These are phyloP conservation scores for Solanum acaule DNA, from an alignment of 257 asterid species.

Conservation along the genomic window DNA sequence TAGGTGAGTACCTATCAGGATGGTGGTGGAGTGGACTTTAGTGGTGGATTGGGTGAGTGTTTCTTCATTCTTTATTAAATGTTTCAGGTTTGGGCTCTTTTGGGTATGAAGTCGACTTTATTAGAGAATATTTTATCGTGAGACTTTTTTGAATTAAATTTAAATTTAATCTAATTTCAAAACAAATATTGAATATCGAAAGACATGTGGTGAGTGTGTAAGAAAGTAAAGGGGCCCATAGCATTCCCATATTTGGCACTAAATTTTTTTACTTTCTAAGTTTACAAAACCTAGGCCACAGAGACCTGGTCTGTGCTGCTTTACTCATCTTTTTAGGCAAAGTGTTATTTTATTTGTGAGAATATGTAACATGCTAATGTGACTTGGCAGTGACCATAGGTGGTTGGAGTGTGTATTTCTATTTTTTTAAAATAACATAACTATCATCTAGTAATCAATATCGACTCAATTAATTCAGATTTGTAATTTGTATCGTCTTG, in stretches of 20 bases:
- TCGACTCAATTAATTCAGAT: neutral
- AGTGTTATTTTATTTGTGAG: neutral
- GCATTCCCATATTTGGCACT: neutral
- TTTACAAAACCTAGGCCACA: neutral
- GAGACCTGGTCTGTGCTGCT: neutral
- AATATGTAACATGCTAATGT: neutral
- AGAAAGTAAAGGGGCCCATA: neutral
- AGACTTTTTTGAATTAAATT: fast-evolving
- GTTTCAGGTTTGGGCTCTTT: no score
- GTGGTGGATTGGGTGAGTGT: no score
- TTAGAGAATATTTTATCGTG: no score
- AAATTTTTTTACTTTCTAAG: neutral
- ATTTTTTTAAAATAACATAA: neutral
- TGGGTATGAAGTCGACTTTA: fast-evolving
- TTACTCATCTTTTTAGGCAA: neutral
- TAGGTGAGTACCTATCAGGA: no score
- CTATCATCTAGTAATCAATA: neutral
- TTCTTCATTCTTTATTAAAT: no score
- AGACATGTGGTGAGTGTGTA: neutral
- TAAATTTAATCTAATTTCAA: fast-evolving
- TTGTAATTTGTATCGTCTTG: neutral
- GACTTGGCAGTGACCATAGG: neutral
- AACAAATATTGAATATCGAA: fast-evolving
- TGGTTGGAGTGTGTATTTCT: neutral
- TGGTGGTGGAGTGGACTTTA: neutral